A percentile compares a stretch with the other conserved stretches of the same genome.
These are phyloP conservation scores for Xerocomus cyaneibrunnescens DNA, from an alignment of 1,284 basidiomycete species.

Conservation along the genomic window DNA sequence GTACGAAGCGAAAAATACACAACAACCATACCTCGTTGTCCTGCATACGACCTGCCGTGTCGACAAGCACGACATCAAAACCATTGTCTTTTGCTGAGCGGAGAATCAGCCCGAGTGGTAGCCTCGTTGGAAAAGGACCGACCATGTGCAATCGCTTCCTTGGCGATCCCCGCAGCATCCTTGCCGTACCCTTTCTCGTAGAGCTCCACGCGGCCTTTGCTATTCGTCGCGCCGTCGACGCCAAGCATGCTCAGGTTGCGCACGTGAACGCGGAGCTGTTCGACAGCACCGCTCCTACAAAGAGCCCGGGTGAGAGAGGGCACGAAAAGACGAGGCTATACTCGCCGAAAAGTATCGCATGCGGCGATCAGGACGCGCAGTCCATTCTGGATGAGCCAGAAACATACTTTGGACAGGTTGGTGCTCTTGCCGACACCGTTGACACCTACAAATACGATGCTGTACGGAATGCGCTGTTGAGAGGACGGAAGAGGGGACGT, in stretches of 20 bases:
- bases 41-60: constrained; percentile 98
- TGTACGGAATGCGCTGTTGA: constrained; percentile 83
- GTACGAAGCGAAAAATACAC: background rate
- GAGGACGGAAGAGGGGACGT: constrained; percentile 67
- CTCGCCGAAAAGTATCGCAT: constrained; percentile 93
- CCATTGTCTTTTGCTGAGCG: constrained; percentile 73
- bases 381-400: constrained; percentile 98
- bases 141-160: constrained; percentile 92
- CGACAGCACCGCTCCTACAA: constrained; percentile 88
- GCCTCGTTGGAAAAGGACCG: constrained; percentile 21
- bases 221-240: constrained; percentile 63
- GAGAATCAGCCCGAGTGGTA: constrained; percentile 8
- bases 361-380: constrained; percentile 94
- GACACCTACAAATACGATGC: constrained; percentile 97
- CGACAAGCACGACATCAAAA: constrained; percentile 94
- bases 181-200: constrained; percentile 98
- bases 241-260: constrained; percentile 91
- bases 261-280: constrained; percentile 96
- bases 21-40: constrained; percentile 81
- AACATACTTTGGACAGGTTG: constrained; percentile 97
- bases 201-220: constrained; percentile 82
- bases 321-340: constrained; percentile 8
- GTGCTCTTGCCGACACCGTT: constrained; percentile 99
- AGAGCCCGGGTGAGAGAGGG: background rate
- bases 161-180: constrained; percentile 96